phyloP scores from a whole-genome alignment of 148 eudicot genomes.

The Amaranthus hypochondriacus region DNA sequence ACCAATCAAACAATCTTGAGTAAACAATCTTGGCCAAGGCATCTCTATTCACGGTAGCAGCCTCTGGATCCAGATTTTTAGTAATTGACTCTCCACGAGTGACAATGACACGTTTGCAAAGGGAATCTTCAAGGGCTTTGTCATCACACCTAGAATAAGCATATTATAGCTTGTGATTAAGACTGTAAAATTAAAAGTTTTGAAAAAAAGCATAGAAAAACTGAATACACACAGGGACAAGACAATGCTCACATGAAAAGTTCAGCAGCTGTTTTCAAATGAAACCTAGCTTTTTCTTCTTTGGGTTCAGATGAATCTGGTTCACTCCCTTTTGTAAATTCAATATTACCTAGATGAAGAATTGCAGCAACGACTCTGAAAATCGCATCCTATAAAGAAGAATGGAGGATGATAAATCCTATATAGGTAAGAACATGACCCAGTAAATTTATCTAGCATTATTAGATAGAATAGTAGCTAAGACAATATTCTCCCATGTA shows the following conservation, averaged over 20 bases:
- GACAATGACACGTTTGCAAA: conserved; percentile 88
- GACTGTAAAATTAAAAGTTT: not conserved
- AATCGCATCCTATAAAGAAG: conserved; percentile 63
- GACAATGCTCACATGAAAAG: conserved; percentile 59
- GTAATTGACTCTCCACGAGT: conserved; percentile 92
- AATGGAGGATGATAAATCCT: conserved; percentile 10
- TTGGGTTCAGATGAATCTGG: conserved; percentile 84
- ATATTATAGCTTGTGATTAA: conserved; percentile 1
- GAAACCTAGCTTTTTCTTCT: conserved; percentile 69
- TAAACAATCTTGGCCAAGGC: conserved; percentile 87
- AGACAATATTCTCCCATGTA: not conserved
- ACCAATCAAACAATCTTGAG: conserved; percentile 94
- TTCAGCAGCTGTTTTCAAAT: conserved; percentile 72
- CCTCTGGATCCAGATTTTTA: conserved; percentile 68
- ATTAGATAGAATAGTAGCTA: not conserved
- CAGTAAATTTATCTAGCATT: not conserved
- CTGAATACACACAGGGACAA: conserved; percentile 2
- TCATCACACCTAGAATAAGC: conserved; percentile 74
- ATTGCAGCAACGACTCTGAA: conserved; percentile 92
- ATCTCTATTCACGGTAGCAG: conserved; percentile 81
- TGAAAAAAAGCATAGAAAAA: not conserved
- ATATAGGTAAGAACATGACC: conserved; percentile 8
- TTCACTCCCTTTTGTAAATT: conserved; percentile 69
- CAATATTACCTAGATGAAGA: conserved; percentile 92
- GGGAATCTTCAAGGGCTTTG: conserved; percentile 82